Evolutionary conservation across 257 asterid genomes (phyloP).

Genomic region (Capsicum pubescens): DNA sequence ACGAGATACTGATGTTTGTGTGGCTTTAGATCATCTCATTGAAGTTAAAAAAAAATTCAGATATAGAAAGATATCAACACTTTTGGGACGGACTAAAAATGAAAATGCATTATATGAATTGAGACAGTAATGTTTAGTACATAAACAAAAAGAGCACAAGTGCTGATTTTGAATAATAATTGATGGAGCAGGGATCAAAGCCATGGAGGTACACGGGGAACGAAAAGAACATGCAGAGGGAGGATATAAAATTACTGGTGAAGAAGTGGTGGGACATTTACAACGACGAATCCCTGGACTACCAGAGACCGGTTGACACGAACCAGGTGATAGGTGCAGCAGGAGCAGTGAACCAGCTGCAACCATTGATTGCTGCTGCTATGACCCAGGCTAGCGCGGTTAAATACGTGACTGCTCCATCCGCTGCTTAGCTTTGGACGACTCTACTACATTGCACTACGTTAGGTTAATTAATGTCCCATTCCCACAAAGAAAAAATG

Average conservation of each 20-base stretch:
- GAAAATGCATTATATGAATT: no score
- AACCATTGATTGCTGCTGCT: constrained; percentile 23
- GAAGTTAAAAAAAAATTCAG: no score
- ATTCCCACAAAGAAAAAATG: neutral
- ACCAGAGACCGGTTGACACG: constrained; percentile 26
- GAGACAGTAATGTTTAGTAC: no score
- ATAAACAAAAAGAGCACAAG: no score
- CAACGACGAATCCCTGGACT: constrained; percentile 47
- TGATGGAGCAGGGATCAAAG: constrained; percentile 39
- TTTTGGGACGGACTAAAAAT: no score
- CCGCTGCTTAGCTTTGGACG: neutral
- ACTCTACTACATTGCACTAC: neutral
- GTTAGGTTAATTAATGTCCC: neutral
- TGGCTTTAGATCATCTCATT: no score
- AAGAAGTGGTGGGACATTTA: constrained; percentile 61
- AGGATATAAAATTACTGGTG: constrained; percentile 54
- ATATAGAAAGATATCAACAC: no score
- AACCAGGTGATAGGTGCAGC: constrained; percentile 20
- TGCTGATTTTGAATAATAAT: neutral
- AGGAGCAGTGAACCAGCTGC: constrained; percentile 21
- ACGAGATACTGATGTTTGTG: no score
- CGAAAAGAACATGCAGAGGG: constrained; percentile 58
- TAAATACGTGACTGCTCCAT: constrained; percentile 20
- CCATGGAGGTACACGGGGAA: constrained; percentile 61
- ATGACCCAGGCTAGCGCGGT: neutral